phyloP scores from a whole-genome alignment of 305 asterid species.

The Solanum hybrid region DNA sequence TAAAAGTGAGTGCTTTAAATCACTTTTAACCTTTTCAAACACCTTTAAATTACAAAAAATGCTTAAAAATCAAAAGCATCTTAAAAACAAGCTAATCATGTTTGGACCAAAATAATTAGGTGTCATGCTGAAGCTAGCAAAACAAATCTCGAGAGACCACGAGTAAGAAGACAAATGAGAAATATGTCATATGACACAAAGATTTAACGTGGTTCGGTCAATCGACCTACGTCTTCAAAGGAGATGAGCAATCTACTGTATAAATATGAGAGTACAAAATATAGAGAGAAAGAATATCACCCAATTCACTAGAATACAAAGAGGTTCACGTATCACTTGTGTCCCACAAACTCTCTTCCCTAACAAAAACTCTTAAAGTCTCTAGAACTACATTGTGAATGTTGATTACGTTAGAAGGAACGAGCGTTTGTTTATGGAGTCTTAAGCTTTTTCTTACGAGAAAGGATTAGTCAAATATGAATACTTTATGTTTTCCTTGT shows the following conservation, averaged over 20 bases:
- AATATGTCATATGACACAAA: neutral
- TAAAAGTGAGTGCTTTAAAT: too few species aligned
- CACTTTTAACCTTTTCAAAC: too few species aligned
- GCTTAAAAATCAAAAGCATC: neutral
- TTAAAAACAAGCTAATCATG: too few species aligned
- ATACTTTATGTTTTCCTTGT: too few species aligned
- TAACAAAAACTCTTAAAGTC: neutral
- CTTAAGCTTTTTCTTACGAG: too few species aligned
- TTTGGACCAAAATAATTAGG: neutral
- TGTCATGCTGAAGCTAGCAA: neutral
- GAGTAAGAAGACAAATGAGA: neutral
- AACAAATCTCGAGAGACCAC: too few species aligned
- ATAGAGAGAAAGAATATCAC: too few species aligned
- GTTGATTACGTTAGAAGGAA: neutral
- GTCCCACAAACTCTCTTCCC: neutral
- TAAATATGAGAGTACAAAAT: neutral
- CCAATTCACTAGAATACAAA: neutral
- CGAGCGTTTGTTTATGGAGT: neutral
- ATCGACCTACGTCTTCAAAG: too few species aligned
- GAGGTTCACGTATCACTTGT: neutral
- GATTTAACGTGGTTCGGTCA: neutral
- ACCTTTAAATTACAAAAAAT: too few species aligned
- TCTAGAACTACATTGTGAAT: neutral
- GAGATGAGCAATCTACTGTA: too few species aligned
- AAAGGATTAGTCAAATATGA: too few species aligned